Percentiles rank a stretch among this genome's conserved stretches.
Evolutionary conservation across 805 yeast species (phyloP).

Genomic region (Ogataea kodamae): DNA sequence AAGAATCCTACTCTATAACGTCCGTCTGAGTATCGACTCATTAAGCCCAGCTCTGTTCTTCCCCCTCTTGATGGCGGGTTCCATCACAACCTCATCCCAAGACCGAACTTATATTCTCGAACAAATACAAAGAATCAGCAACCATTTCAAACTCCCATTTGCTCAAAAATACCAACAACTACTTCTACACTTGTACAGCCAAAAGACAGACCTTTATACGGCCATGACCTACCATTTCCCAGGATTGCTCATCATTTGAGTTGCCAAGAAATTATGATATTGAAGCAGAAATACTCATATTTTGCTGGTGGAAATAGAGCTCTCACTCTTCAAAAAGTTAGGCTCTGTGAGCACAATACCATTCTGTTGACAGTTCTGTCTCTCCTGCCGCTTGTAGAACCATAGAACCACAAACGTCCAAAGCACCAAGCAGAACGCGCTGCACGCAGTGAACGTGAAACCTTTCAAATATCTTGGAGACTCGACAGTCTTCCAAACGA

Average conservation of each 20-base stretch:
- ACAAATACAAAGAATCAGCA: conserved; percentile 1
- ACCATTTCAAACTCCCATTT: conserved; percentile 3
- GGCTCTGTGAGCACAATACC: conserved; percentile 11
- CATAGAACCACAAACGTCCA: conserved; percentile 17
- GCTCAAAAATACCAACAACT: conserved; percentile 2
- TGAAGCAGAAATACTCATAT: conserved; percentile 2
- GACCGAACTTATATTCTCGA: conserved; percentile 3
- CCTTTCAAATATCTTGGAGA: conserved; percentile 39
- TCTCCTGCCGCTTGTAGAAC: conserved; percentile 15
- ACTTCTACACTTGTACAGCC: conserved; percentile 2
- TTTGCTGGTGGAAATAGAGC: too few relatives aligned
- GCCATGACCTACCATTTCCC: conserved; percentile 3
- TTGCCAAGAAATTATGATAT: too few relatives aligned
- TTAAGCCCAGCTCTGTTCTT: conserved; percentile 1
- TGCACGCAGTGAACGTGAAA: conserved; percentile 14
- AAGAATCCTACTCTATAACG: conserved; percentile 1
- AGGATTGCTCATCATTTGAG: conserved; percentile 5
- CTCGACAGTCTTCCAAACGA: conserved; percentile 41
- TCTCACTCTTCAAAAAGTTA: too few relatives aligned
- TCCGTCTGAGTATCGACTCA: background rate
- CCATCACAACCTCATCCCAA: background rate
- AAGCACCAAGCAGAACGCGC: conserved; percentile 12
- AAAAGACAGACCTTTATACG: conserved; percentile 2
- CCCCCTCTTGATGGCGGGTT: conserved; percentile 5
- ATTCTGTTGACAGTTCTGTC: conserved; percentile 2